Evolutionary conservation across 306 rosid species (phyloP).

Genomic region (Lathyrus oleraceus): DNA sequence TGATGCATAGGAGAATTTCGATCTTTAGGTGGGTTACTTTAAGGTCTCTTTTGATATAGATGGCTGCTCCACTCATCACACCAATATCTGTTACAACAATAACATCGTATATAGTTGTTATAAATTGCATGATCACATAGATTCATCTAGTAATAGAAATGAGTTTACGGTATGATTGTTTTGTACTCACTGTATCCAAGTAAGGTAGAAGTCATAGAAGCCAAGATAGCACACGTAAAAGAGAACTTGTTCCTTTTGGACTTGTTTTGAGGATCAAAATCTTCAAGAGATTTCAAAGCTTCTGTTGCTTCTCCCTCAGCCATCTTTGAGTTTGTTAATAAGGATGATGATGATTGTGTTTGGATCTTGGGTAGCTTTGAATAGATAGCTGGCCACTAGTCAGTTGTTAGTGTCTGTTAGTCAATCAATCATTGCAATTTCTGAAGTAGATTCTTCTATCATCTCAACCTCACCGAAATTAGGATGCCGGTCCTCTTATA

Average conservation of each 20-base stretch:
- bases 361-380: neutral
- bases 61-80: too few species aligned
- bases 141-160: neutral
- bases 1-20: too few species aligned
- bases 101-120: neutral
- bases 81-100: too few species aligned
- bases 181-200: slow-evolving; percentile 66
- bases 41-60: too few species aligned
- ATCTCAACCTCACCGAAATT: neutral
- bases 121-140: neutral
- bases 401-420: too few species aligned
- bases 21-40: too few species aligned
- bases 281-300: slow-evolving; percentile 15
- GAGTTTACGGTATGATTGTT: neutral
- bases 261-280: slow-evolving; percentile 42
- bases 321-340: slow-evolving; percentile 21
- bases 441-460: neutral
- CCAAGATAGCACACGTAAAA: slow-evolving; percentile 57
- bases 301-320: slow-evolving; percentile 28
- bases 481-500: too few species aligned
- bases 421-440: too few species aligned
- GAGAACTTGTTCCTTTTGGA: slow-evolving; percentile 57
- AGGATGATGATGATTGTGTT: neutral
- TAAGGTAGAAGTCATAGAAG: slow-evolving; percentile 75
- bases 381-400: too few species aligned